Evolutionary conservation across 352 stramenopile species (phyloP), one percentile per base, ranked within the genome.

Genomic region (Globisporangium cystogenes): DNA sequence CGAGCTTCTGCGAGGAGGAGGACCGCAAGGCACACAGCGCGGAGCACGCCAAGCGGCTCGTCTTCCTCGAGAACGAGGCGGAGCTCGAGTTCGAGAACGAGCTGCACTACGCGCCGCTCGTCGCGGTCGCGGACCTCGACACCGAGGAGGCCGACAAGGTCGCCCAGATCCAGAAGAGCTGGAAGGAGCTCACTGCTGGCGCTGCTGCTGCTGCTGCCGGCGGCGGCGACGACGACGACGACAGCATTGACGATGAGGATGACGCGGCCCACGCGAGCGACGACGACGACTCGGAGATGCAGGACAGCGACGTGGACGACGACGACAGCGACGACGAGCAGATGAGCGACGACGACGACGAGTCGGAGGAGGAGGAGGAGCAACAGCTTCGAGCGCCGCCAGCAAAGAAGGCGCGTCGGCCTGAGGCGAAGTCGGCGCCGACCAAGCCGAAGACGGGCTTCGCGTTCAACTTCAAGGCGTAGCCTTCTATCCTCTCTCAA

Each of bases 11-110:
- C 52, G 77, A 64, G 15, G 42, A 66, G 15, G 57, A 45, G 40
- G 69, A 86, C 35, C 53, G 57, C 3, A 60, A 57, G 7, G 62
- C 48, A 0, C 82, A 93, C 51, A 62, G 67, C 24, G 79, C 76
- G 4, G 82, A 90, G 56, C 82, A 93, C 51, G 82, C 79, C 1
- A 68, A 63, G 43, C 76, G 82, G 1, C 62, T 93, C 27, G 65
- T 93, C 45, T 93, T 93, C 48, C 18, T 89, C 2, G 56, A 72
- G 23, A 45, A 86, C 46, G 76, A 87, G 14, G 55, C 51, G n/a
- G 64, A 65, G 18, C 69, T 84, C 2, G 70, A 82, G 42, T 90
- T 92, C 57, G 69, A 79, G 24, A 87, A 84, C 44, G 64, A 82
- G 10, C 56, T 73, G 18, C 83, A 85, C 52, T 92, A 84, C 51